Evolutionary conservation across 352 stramenopile species (phyloP), one percentile per base, ranked within the genome.

Genomic region (Globisporangium takayamanum): DNA sequence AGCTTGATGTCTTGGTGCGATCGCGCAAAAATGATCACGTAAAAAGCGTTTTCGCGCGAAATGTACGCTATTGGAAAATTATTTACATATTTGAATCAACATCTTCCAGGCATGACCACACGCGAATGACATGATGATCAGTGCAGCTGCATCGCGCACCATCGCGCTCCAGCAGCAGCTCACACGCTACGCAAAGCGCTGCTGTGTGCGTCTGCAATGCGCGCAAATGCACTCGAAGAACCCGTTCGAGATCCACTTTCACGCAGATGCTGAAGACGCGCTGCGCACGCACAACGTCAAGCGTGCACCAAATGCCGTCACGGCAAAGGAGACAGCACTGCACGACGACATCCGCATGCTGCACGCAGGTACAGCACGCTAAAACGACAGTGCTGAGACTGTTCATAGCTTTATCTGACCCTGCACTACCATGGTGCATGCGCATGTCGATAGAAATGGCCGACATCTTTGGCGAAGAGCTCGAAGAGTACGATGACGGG

Each of bases 241-340:
- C 49, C 76, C 68, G 44, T 84, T 87, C 53, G 76, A 87, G 50
- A 81, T 84, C 54, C 63, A 83, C 33, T 69, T 87, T 47, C 50
- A 78, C 57, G 39, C 63, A 36, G 50, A 53, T 55, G 46, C 57
- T 55, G 45, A 55, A 52, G n/a, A 28, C 47, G 20, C 53, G 48
- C 51, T 64, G 16, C 45, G 30, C 48, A 26, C 44, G 15, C 42
- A 20, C 26, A 66, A 28, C 14, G 16, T 20, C 39, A 2, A 50
- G 50, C 25, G n/a, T 16, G 1, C 26, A 11, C 1, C 42, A 10
- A 53, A 7, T 10, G 20, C 14, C 11, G 22, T 42, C 25, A 55
- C 16, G 1, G 54, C 62, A 3, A 62, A 64, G 20, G 62, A 50
- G 1, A 51, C 68, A 26, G 58, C 56, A 22, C 55, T 65, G 15